Base-by-base conservation (phyloP, 1,284 basidiomycete species). In the Rhodotorula sp. region DNA sequence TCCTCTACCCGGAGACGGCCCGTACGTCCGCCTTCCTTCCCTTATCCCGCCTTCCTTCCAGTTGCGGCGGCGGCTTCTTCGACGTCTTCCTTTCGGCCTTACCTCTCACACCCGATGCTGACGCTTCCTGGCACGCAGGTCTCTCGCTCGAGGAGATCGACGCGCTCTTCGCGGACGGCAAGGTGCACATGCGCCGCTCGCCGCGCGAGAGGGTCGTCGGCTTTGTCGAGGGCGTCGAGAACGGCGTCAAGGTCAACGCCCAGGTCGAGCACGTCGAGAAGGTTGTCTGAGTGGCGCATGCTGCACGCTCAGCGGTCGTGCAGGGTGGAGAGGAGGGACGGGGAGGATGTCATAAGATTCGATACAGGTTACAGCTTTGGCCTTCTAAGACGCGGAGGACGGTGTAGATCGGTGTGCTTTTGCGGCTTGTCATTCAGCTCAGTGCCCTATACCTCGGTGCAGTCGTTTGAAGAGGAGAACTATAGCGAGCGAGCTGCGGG, bases 81-180 rank as follows among this genome's bases (percentile, higher is more conserved):
- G n/a, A n/a, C n/a, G n/a, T n/a, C n/a, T n/a, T n/a, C n/a, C n/a
- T n/a, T n/a, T n/a, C n/a, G n/a, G n/a, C n/a, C n/a, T n/a, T n/a
- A 19, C 32, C n/a, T 5, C 53, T 55, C 29, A 0, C 15, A 8
- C 22, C n/a, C 27, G 19, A 32, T 36, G 7, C 34, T 32, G 53
- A 12, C 34, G 21, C 17, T 48, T 27, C 21, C 8, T 17, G n/a
- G 25, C 37, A 10, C 12, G 29, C 37, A 62, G 61, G 51, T 4
- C 53, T 64, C 53, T 36, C 41, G 21, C 62, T 64, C 29, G 64
- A 66, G 48, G 64, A 66, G 64, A 66, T 66, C 36, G 64, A 66
- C 64, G 56, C 56, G 29, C 57, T 66, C 48, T 66, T 66, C 29
- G 57, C 22, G 19, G 37, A 59, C 56, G 64, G 64, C 36, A 66